Base-by-base conservation (phyloP, 768 basidiomycete species). In the Antrodiella citrinella region DNA sequence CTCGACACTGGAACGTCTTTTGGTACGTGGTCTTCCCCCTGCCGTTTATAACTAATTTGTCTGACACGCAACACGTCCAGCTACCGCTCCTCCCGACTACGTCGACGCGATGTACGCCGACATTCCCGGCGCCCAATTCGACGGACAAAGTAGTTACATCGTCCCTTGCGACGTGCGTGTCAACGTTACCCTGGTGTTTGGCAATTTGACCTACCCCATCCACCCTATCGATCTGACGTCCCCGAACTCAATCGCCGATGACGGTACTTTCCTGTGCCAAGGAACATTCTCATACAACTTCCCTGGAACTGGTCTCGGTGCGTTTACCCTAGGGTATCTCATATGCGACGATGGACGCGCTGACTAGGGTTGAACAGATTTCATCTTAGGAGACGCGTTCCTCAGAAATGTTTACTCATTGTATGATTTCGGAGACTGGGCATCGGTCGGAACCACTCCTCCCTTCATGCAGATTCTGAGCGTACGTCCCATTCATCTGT, bases 361-460 rank as follows among this genome's bases (percentile, higher is more conserved):
- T 38, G 10, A 38, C 10, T 38, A 10, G 10, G 35, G 4, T 26
- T 26, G n/a, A 4, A 13, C 26, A 52, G 56, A 57, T 38, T 48
- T 51, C n/a, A 22, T 58, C 5, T 26, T 60, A 3, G 59, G 59
- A 1, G 52, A 51, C 46, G 24, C 52, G 2, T 60, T 60, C 49
- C 15, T 60, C 44, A 45, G 59, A 13, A 60, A 58, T 49, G 48
- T 49, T 3, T 60, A 60, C 47, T 22, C 49, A 13, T n/a, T 60
- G 2, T 60, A 48, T 47, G 50, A 57, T 40, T 58, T 54, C 21
- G 59, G 59, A 10, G 39, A 30, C 40, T 44, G 41, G 44, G 35
- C 42, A 2, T 22, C 24, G 18, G n/a, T 26, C 20, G 15, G 48
- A 44, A 20, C 13, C 21, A 25, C 48, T 5, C n/a, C 43, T 11